Conservation (phyloP, 2,329 filamentous ascomycete species). For the Cordyceps fumosorosea region DNA sequence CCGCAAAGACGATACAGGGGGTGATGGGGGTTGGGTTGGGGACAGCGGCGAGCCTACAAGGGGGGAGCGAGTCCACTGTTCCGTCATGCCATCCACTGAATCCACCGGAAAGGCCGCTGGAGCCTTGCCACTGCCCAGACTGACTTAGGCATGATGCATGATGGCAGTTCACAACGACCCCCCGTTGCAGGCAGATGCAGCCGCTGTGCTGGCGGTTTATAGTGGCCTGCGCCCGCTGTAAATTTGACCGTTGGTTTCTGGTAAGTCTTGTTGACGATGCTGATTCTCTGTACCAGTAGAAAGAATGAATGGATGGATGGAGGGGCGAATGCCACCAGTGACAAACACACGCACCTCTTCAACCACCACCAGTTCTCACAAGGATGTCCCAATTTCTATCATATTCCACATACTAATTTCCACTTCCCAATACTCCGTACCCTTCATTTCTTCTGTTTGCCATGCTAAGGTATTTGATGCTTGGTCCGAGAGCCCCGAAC, state of each 20-base stretch:
- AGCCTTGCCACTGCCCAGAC: background rate
- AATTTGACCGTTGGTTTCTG: background rate
- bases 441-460: slow-evolving; percentile 6
- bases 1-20: background rate
- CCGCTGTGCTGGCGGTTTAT: too few species aligned
- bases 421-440: slow-evolving; percentile 1
- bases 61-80: background rate
- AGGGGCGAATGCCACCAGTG: background rate
- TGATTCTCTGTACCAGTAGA: background rate
- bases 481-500: background rate
- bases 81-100: background rate
- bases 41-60: background rate
- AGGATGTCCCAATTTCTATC: slow-evolving; percentile 1
- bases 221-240: background rate
- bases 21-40: background rate
- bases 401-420: slow-evolving; percentile 5
- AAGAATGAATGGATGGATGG: too few species aligned
- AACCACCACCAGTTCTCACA: slow-evolving; percentile 5
- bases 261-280: background rate
- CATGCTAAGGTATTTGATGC: background rate
- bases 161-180: background rate
- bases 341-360: background rate
- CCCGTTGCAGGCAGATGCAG: too few species aligned
- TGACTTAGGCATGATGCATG: too few species aligned
- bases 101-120: background rate